Base-by-base conservation (phyloP, 345 rosid genomes). In the Hevea brasiliensis region DNA sequence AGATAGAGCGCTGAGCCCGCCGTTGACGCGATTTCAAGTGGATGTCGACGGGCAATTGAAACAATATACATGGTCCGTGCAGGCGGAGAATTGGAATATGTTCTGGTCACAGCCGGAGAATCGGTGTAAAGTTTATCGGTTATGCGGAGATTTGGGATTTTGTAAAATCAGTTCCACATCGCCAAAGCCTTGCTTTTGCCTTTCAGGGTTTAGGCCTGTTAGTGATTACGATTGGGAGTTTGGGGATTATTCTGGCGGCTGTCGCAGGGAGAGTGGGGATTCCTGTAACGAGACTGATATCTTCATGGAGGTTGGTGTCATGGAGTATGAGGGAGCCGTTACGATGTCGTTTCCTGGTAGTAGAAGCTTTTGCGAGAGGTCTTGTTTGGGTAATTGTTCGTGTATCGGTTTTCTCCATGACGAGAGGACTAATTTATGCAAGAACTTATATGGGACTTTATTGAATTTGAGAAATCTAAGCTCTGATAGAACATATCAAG, bases 401-500 rank as follows among this genome's bases (percentile, higher is more conserved):
- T 92, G 98, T 76, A 73, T 85, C 24, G 97, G 91, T 26, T 82
- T 89, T 74, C 81, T 72, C 61, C 82, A 89, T 40, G 74, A 89
- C 64, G 76, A 35, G 24, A 77, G 76, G 76, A 79, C 78, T 57
- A 82, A 80, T 81, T 61, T 73, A 37, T 89, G 95, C 79, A 88
- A 80, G 80, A 84, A 80, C 42, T 48, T 89, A 54, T 83, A 82
- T 54, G 92, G 88, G 12, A 61, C 87, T 58, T 84, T 89, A 51
- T 63, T 84, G 15, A 91, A 89, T 79, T 66, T 89, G 75, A 84
- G 85, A 79, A 89, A 88, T 73, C 65, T 78, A 68, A 88, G 87
- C 69, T 78, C 83, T 7, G 75, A 68, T 40, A 62, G 74, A 2
- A 71, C 65, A n/a, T 59, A 55, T 8, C 80, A 75, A 6, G 89